These are phyloP conservation scores for Daldinia loculata DNA, from an alignment of 495 filamentous ascomycete genomes.

Conservation along the genomic window DNA sequence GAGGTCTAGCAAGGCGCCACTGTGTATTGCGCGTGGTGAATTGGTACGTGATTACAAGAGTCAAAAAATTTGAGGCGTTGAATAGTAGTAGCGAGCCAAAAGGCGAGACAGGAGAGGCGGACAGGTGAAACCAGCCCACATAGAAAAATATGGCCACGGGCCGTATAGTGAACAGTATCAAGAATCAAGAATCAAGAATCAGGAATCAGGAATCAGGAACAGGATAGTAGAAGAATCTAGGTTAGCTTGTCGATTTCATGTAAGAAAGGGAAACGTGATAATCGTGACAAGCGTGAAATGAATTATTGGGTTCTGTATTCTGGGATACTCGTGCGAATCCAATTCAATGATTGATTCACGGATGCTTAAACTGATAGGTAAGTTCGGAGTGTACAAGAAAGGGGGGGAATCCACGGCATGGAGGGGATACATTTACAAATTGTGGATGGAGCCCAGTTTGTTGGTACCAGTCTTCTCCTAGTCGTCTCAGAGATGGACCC, in stretches of 20 bases:
- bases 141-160: conserved; percentile 11
- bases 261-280: neutral
- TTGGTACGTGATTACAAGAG: conserved; percentile 14
- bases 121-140: conserved; percentile 32
- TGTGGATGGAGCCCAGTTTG: conserved; percentile 12
- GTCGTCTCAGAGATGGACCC: conserved; percentile 20
- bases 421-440: conserved; percentile 18
- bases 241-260: conserved; percentile 7
- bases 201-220: conserved; percentile 3
- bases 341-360: conserved; percentile 9
- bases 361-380: conserved; percentile 6
- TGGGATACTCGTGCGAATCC: neutral
- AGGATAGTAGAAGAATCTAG: conserved; percentile 3
- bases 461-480: neutral
- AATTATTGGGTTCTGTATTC: neutral
- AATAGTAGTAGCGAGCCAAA: conserved; percentile 25
- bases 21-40: conserved; percentile 10
- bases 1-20: conserved; percentile 16
- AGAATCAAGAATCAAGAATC: conserved; percentile 2
- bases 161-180: conserved; percentile 11
- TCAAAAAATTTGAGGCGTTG: conserved; percentile 11
- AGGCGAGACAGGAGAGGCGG: conserved; percentile 25
- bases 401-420: conserved; percentile 10
- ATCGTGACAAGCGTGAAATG: neutral
- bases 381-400: conserved; percentile 15